These are phyloP conservation scores for Boletellus ananas DNA, from an alignment of 768 basidiomycete genomes.

Conservation along the genomic window DNA sequence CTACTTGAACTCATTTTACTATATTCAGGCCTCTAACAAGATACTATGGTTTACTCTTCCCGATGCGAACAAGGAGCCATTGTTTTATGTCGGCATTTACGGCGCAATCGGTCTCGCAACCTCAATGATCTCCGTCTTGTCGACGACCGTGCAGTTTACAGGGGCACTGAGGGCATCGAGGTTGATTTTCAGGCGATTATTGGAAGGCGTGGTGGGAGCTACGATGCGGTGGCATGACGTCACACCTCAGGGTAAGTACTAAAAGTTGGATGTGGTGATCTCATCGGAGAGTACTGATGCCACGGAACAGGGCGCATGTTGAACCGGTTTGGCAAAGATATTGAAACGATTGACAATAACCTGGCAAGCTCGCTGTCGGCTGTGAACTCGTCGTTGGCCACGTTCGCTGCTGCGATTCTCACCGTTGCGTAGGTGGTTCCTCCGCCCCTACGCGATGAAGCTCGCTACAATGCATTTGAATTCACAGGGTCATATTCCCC, in stretches of 20 bases:
- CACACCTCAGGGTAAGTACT: slow-evolving; percentile 62
- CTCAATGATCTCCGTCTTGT: slow-evolving; percentile 44
- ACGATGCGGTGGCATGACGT: slow-evolving; percentile 86
- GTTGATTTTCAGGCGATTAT: slow-evolving; percentile 45
- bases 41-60: slow-evolving; percentile 34
- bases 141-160: slow-evolving; percentile 53
- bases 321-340: slow-evolving; percentile 83
- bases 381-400: slow-evolving; percentile 75
- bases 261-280: not conserved
- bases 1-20: slow-evolving; percentile 14
- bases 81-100: slow-evolving; percentile 71
- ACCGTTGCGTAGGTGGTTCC: slow-evolving; percentile 54
- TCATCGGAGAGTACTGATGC: not conserved
- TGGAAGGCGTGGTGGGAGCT: slow-evolving; percentile 69
- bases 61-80: slow-evolving; percentile 52
- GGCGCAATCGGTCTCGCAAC: slow-evolving; percentile 53
- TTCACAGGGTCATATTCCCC: slow-evolving; percentile 65
- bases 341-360: slow-evolving; percentile 81
- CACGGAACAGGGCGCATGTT: slow-evolving; percentile 63
- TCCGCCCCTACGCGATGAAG: slow-evolving; percentile 5
- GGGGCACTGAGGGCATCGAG: slow-evolving; percentile 41
- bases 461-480: not conserved
- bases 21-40: slow-evolving; percentile 12
- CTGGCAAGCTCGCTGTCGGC: slow-evolving; percentile 65
- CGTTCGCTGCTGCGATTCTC: slow-evolving; percentile 71